These are phyloP conservation scores for Chlorella variabilis DNA, from an alignment of 163 green algal species.

Conservation along the genomic window DNA sequence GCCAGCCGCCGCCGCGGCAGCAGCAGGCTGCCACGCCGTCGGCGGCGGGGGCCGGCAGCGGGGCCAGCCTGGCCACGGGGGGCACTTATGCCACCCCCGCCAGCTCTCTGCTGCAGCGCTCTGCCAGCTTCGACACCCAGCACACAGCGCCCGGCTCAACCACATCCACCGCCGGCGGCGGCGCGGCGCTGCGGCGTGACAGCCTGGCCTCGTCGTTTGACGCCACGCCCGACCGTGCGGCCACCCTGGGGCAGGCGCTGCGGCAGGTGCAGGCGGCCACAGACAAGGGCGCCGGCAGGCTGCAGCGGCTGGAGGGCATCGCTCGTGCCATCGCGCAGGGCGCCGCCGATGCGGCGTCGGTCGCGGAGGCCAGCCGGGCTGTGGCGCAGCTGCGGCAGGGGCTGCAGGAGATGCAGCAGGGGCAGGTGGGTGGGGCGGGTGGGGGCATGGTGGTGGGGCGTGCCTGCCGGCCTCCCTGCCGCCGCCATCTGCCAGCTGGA, in stretches of 20 bases:
- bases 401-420: slow-evolving; percentile 37
- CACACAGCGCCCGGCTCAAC: background rate
- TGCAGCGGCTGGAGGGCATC: slow-evolving; percentile 44
- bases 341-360: slow-evolving; percentile 18
- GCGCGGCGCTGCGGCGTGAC: background rate
- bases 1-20: slow-evolving; percentile 6
- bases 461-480: background rate
- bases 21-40: background rate
- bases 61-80: background rate
- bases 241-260: background rate
- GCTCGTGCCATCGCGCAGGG: slow-evolving; percentile 35
- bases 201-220: slow-evolving; percentile 10
- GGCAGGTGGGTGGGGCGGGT: background rate
- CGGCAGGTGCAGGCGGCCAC: slow-evolving; percentile 28
- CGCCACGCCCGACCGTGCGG: slow-evolving; percentile 5
- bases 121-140: slow-evolving; percentile 7
- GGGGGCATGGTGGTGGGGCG: background rate
- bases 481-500: too few relatives aligned
- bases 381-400: slow-evolving; percentile 31
- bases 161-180: background rate
- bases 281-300: slow-evolving; percentile 32
- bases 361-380: slow-evolving; percentile 11
- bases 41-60: background rate
- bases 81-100: slow-evolving; percentile 29
- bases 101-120: slow-evolving; percentile 23